Evolutionary conservation across 345 rosid genomes (phyloP).

Genomic region (Bruguiera sexangula): DNA sequence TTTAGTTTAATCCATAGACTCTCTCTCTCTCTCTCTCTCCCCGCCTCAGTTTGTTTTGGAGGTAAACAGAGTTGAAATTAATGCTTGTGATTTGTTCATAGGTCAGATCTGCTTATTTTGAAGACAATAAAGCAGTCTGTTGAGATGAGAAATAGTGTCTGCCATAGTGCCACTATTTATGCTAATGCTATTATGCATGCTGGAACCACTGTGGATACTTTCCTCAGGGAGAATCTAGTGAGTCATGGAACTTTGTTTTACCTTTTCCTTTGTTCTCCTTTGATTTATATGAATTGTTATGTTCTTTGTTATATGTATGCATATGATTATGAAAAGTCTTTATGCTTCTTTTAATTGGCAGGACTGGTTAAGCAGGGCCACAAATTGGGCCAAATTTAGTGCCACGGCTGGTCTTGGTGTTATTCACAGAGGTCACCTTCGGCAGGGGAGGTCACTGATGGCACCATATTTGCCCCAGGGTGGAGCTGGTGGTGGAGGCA

Average conservation of each 20-base stretch:
- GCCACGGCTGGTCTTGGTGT: constrained; percentile 99
- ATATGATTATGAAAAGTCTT: not conserved
- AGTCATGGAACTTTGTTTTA: constrained; percentile 7
- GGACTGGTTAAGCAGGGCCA: constrained; percentile 99
- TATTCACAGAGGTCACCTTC: constrained; percentile 93
- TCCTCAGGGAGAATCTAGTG: constrained; percentile 96
- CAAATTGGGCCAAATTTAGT: constrained; percentile 99
- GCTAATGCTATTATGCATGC: constrained; percentile 99
- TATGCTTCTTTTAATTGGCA: constrained; percentile 28
- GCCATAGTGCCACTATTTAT: constrained; percentile 98
- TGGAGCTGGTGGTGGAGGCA: constrained; percentile 91
- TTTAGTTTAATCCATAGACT: not conserved
- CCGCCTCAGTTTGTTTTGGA: not conserved
- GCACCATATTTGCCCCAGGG: constrained; percentile 99
- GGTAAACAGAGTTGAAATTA: not conserved
- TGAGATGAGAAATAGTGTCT: constrained; percentile 97
- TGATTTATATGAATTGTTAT: not conserved
- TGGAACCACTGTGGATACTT: constrained; percentile 98
- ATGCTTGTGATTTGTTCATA: constrained; percentile 29
- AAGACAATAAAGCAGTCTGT: constrained; percentile 98
- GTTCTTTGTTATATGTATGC: not conserved
- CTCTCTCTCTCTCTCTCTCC: too few species aligned
- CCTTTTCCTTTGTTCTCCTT: constrained; percentile 3
- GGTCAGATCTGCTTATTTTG: constrained; percentile 90
- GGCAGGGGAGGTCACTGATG: constrained; percentile 96